Conservation (phyloP, 2,329 filamentous ascomycete species). For the Plenodomus tracheiphilus region DNA sequence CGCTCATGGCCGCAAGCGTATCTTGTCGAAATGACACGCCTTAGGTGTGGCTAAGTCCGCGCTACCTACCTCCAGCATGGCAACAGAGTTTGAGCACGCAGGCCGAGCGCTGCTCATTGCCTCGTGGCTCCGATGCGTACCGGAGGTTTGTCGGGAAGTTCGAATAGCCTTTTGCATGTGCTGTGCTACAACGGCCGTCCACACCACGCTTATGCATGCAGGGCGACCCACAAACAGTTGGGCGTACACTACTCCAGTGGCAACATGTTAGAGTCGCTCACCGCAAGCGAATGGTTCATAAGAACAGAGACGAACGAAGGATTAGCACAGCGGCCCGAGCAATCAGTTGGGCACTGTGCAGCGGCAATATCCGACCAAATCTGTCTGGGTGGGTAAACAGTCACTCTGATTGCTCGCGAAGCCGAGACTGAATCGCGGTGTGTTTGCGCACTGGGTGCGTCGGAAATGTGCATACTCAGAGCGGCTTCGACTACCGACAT, state of each 20-base stretch:
- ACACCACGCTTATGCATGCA: background rate
- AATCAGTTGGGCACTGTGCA: background rate
- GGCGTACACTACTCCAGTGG: too few species aligned
- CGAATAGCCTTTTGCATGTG: background rate
- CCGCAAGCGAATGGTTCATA: background rate
- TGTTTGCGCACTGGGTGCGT: background rate
- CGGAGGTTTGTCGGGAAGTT: background rate
- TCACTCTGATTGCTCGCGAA: background rate
- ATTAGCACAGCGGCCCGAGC: background rate
- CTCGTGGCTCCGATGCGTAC: background rate
- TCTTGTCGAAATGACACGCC: constrained; percentile 10
- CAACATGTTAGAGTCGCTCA: background rate
- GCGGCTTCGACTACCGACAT: background rate
- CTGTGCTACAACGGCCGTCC: background rate
- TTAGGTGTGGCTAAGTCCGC: background rate
- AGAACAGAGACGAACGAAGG: background rate
- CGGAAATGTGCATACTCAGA: background rate
- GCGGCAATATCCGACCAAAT: background rate
- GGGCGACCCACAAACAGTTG: background rate
- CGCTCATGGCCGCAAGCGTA: constrained; percentile 36
- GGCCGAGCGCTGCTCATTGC: background rate
- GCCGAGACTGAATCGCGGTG: background rate
- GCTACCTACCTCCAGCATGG: background rate
- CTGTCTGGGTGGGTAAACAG: background rate
- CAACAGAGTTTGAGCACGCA: constrained; percentile 4